phyloP scores from a whole-genome alignment of 2,329 filamentous ascomycete species.

The Coniochaeta sp. region DNA sequence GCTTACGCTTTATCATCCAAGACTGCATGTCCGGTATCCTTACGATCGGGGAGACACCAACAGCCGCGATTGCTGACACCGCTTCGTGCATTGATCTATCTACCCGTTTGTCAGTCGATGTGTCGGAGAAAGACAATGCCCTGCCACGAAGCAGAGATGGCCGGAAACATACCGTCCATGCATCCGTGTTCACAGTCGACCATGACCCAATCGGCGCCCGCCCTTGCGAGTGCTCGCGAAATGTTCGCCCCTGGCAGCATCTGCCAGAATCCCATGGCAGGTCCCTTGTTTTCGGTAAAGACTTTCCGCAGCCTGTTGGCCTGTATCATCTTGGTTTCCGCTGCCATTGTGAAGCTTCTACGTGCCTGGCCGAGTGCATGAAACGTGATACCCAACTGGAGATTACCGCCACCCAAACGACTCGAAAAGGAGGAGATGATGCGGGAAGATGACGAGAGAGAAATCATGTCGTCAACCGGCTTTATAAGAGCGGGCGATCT shows the following conservation, averaged over 20 bases:
- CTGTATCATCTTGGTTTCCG: slow-evolving; percentile 27
- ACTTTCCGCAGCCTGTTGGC: slow-evolving; percentile 41
- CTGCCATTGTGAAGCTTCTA: slow-evolving; percentile 4
- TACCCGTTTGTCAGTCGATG: slow-evolving; percentile 12
- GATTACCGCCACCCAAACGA: neutral
- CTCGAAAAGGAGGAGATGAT: neutral
- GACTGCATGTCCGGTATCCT: slow-evolving; percentile 50
- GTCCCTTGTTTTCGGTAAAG: slow-evolving; percentile 36
- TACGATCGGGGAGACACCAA: slow-evolving; percentile 47
- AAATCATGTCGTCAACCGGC: neutral
- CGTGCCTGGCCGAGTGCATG: neutral
- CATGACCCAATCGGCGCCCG: slow-evolving; percentile 60
- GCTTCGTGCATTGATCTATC: slow-evolving; percentile 52
- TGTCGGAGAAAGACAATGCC: neutral
- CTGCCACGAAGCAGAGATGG: neutral
- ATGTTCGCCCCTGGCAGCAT: slow-evolving; percentile 55
- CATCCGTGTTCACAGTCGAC: slow-evolving; percentile 53
- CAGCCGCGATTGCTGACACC: slow-evolving; percentile 47
- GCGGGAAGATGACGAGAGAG: neutral
- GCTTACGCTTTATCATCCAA: slow-evolving; percentile 50
- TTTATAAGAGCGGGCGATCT: neutral
- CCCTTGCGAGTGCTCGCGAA: slow-evolving; percentile 51
- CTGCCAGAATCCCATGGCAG: slow-evolving; percentile 55
- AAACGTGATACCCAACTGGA: neutral
- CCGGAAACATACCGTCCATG: slow-evolving; percentile 35